Base-by-base conservation (phyloP, 2,329 filamentous ascomycete species). In the Biscogniauxia sp. region DNA sequence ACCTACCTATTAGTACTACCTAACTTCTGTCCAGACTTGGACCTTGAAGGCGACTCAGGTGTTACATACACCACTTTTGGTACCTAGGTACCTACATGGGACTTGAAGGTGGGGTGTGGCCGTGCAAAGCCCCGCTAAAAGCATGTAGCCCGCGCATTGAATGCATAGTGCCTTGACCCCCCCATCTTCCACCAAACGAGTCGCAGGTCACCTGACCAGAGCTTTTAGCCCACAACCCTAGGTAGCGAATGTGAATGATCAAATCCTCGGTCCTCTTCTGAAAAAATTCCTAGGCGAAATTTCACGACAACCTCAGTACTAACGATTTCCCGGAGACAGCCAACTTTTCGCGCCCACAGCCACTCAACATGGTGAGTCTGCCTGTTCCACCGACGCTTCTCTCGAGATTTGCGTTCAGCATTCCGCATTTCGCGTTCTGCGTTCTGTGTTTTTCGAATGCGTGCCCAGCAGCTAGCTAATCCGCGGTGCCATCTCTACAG, bases 341-440 rank as follows among this genome's bases (percentile, higher is more conserved):
- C 65, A 68, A 71, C 66, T 66, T 60, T 63, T 26, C 61, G 65
- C 61, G 56, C 68, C 65, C 65, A 68, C 59, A 59, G 56, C 61
- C 73, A 74, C 74, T 76, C 75, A 81, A 77, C 74, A 81, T 81
- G 79, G 79, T 81, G 76, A 80, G 79, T 80, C 67, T 62, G 64
- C 51, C 37, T 4, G 52, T 45, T 45, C 13, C 58, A 51, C 7
- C 28, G 28, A 32, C 4, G 4, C 9, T 32, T 32, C 4, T 32
- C 11, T 32, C 7, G 28, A 8, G 9, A 5, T 28, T 28, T 28
- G 26, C 26, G 9, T 28, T 28, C 23, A 2, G 20, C 55, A 57
- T 62, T 19, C 50, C 59, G 55, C 64, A 59, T 54, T 28, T 28
- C 37, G 6, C 9, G 37, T 11, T 45, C n/a, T 45, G 5, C 37